These are phyloP conservation scores for Sclerotinia spermophila DNA, from an alignment of 2,329 filamentous ascomycete genomes.

Conservation along the genomic window DNA sequence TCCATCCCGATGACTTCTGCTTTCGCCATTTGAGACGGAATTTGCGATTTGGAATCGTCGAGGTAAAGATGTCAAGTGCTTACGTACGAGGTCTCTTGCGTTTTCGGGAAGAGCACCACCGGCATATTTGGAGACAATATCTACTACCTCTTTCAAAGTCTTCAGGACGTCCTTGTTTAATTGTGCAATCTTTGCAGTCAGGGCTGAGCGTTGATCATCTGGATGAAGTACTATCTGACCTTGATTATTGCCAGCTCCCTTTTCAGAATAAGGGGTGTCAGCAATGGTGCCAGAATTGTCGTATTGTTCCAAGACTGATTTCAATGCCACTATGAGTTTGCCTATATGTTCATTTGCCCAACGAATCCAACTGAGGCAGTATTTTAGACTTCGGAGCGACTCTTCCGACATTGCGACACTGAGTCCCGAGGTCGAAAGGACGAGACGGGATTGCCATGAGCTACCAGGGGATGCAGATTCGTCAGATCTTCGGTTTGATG, in stretches of 20 bases:
- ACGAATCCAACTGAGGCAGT: slow-evolving; percentile 75
- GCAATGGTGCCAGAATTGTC: slow-evolving; percentile 47
- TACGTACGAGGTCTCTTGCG: slow-evolving; percentile 75
- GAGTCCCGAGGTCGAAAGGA: slow-evolving; percentile 86
- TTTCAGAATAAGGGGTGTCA: slow-evolving; percentile 16
- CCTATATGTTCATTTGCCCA: slow-evolving; percentile 80
- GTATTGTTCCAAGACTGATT: slow-evolving; percentile 74
- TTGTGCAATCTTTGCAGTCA: slow-evolving; percentile 52
- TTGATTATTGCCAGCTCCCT: slow-evolving; percentile 22
- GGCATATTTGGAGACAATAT: slow-evolving; percentile 82
- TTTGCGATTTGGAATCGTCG: slow-evolving; percentile 75
- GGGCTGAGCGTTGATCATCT: slow-evolving; percentile 31
- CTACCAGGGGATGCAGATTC: slow-evolving; percentile 33
- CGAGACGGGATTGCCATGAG: slow-evolving; percentile 76
- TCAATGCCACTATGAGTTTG: slow-evolving; percentile 69
- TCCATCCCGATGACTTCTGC: slow-evolving; percentile 29
- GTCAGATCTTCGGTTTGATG: slow-evolving; percentile 34
- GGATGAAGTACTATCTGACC: slow-evolving; percentile 29
- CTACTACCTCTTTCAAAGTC: slow-evolving; percentile 75
- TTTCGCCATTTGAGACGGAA: slow-evolving; percentile 43
- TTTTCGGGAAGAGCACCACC: slow-evolving; percentile 91
- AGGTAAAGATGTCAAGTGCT: slow-evolving; percentile 79
- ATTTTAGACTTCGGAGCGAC: slow-evolving; percentile 77
- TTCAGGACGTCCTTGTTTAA: slow-evolving; percentile 70
- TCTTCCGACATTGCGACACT: slow-evolving; percentile 90